Base-by-base conservation (phyloP, 1,139 yeast genomes). In the Debaryomyces robertsiae region DNA sequence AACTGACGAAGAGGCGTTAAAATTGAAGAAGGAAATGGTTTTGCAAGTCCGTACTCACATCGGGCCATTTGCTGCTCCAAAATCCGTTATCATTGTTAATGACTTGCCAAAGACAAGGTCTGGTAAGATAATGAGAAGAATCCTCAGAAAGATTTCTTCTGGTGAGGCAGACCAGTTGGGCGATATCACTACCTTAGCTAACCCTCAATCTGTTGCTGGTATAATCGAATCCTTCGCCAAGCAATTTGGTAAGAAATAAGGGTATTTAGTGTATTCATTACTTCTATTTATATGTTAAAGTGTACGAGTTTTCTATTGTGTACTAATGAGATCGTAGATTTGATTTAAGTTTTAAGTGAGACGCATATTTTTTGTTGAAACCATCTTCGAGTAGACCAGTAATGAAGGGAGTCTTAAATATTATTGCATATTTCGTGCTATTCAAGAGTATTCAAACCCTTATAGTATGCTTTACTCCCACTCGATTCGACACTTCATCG, bases 51-150 rank as follows among this genome's bases (percentile, higher is more conserved):
- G 98, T 73, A 84, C 85, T 61, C 89, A 84, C 60, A 93, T 93
- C 63, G 98, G 98, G 42, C 98, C 98, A 42, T 93, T 93, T 69
- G 98, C 98, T 32, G 95, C 98, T 44, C 98, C 98, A 65, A 91
- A 91, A 73, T 75, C 86, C 33, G 91, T 91, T 42, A 81, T 91
- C 48, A 73, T 90, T 48, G 96, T 93, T 42, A 79, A 77, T 45
- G 98, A 93, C 61, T 80, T 93, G 66, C 98, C 98, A 67, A 91
- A 90, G 80, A 93, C 98, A 27, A 82, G 98, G 73, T 89, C 96
- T 23, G 98, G 98, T 58, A 93, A 93, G 79, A 91, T 93, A 65
- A 91, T 93, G 96, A 86, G 98, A 78, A 87, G 98, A 75, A 87
- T 93, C 55, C 79, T 93, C 69, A 84, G 98, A 75, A 93, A 93